Percentiles rank a stretch among this genome's conserved stretches.
These are phyloP conservation scores for Rhodamnia argentea DNA, from an alignment of 345 rosid species.

Conservation along the genomic window DNA sequence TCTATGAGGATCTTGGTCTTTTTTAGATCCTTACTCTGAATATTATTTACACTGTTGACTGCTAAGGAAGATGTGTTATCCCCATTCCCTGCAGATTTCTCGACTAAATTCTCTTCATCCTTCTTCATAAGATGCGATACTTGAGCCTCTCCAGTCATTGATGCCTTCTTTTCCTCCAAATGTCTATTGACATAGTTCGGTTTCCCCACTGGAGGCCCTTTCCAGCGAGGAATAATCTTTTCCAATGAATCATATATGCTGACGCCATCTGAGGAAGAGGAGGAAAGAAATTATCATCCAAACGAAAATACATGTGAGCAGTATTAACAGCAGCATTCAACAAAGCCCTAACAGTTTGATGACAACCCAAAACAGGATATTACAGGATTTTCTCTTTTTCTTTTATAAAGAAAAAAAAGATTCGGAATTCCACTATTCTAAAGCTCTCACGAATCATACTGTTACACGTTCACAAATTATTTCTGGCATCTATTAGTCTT, in stretches of 20 bases:
- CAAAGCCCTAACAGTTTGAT: neutral
- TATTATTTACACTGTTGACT: slow-evolving; percentile 12
- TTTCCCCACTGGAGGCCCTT: slow-evolving; percentile 51
- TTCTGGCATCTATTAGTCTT: neutral
- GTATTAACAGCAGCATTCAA: neutral
- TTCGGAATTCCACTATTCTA: neutral
- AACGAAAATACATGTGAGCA: neutral
- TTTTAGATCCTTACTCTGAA: slow-evolving; percentile 16
- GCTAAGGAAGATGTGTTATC: slow-evolving; percentile 22
- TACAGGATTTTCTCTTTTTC: neutral
- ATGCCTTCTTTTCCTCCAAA: slow-evolving; percentile 37
- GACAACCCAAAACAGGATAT: neutral
- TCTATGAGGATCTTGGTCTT: slow-evolving; percentile 53
- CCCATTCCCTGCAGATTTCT: slow-evolving; percentile 19
- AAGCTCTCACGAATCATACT: neutral
- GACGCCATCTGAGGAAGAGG: slow-evolving; percentile 55
- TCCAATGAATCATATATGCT: slow-evolving; percentile 75
- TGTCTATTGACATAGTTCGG: slow-evolving; percentile 43
- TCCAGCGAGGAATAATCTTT: slow-evolving; percentile 83
- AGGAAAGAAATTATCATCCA: slow-evolving; percentile 10
- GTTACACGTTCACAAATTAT: neutral
- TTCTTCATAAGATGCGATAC: slow-evolving; percentile 18
- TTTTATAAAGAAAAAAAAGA: neutral
- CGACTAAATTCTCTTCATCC: slow-evolving; percentile 27
- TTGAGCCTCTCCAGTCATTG: slow-evolving; percentile 24